phyloP scores from a whole-genome alignment of 331 rosid species.

The Cucumis variabilis region DNA sequence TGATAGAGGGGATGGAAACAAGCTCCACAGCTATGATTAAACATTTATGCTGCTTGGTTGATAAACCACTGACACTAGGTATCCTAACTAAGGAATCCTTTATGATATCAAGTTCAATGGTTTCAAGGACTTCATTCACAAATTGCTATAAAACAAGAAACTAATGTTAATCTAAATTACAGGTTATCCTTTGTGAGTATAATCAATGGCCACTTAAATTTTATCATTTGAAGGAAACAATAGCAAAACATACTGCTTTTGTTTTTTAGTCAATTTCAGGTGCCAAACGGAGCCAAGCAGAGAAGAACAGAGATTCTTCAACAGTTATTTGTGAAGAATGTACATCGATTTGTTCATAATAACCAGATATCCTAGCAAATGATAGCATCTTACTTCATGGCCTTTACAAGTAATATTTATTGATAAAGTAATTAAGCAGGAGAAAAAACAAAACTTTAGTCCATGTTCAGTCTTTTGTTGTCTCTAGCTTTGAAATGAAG shows the following conservation, averaged over 20 bases:
- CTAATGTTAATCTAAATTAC: background rate
- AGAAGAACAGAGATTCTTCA: constrained; percentile 77
- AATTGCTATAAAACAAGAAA: no score
- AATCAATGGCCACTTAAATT: background rate
- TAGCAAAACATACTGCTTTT: constrained; percentile 55
- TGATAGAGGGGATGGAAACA: constrained; percentile 90
- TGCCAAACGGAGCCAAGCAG: constrained; percentile 89
- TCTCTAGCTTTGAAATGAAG: no score
- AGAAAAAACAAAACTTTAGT: no score
- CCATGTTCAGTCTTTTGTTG: no score
- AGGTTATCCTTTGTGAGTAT: background rate
- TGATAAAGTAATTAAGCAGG: no score
- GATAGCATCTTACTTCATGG: no score
- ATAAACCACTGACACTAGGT: constrained; percentile 76
- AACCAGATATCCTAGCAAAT: constrained; percentile 87
- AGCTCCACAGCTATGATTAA: constrained; percentile 92
- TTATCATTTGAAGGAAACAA: background rate
- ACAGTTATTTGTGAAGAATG: constrained; percentile 93
- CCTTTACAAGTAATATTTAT: no score
- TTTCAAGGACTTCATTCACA: constrained; percentile 79
- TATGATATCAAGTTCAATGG: constrained; percentile 73
- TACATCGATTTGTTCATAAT: constrained; percentile 92
- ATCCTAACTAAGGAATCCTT: constrained; percentile 78
- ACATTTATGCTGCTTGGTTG: constrained; percentile 87
- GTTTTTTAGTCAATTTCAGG: constrained; percentile 58